Conservation (phyloP, 2,329 filamentous ascomycete genomes). For the Shiraia sp. region DNA sequence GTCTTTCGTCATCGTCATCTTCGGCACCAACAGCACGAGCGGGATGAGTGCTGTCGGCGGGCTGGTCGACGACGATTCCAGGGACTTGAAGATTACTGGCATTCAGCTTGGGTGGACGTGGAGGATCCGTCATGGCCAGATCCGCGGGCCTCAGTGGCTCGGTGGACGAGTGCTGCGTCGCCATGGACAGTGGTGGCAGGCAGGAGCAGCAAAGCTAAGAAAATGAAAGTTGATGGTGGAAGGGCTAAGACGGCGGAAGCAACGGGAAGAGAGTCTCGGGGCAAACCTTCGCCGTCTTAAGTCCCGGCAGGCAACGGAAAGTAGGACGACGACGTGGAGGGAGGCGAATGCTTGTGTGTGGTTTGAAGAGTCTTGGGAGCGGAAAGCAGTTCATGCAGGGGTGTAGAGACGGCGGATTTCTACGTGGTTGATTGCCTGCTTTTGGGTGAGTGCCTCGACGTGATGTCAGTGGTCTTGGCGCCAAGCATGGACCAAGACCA, state of each 20-base stretch:
- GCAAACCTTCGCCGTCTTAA: constrained; percentile 17
- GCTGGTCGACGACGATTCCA: constrained; percentile 17
- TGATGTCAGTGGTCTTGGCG: too few relatives aligned
- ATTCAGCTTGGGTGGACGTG: constrained; percentile 8
- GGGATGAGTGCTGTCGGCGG: too few relatives aligned
- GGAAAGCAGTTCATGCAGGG: too few relatives aligned
- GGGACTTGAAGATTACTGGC: constrained; percentile 23
- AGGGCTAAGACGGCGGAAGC: constrained; percentile 9
- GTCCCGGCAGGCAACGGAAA: constrained; percentile 30
- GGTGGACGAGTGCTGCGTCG: constrained; percentile 32
- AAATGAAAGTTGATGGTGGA: background rate
- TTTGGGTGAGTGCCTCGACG: too few relatives aligned
- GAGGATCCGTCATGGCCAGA: constrained; percentile 9
- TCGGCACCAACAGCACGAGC: constrained; percentile 2
- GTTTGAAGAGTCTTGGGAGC: too few relatives aligned
- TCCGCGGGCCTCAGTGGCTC: constrained; percentile 32
- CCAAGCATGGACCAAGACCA: too few relatives aligned
- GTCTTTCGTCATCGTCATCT: constrained; percentile 17
- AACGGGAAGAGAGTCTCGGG: constrained; percentile 12
- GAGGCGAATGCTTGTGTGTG: too few relatives aligned
- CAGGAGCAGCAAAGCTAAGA: constrained; percentile 2
- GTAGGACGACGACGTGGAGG: constrained; percentile 23
- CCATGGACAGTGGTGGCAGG: constrained; percentile 20
- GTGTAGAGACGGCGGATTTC: too few relatives aligned
- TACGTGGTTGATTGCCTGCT: too few relatives aligned